These are phyloP conservation scores for Suhomyces taliae DNA, from an alignment of 1,139 yeast genomes.

Conservation along the genomic window DNA sequence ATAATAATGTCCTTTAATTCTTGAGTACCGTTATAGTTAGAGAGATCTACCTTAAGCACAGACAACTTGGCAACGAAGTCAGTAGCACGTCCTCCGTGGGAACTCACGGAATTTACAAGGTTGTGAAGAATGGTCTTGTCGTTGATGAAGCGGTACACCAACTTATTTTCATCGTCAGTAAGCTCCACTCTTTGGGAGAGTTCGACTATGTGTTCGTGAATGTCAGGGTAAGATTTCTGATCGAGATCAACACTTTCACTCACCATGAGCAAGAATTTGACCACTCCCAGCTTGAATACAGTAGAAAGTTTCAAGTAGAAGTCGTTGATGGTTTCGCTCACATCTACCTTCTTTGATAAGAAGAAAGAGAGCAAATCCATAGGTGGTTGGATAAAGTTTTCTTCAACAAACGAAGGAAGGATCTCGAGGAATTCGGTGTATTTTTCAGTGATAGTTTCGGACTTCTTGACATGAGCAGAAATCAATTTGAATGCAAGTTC, in stretches of 20 bases:
- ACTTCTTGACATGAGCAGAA: conserved; percentile 8
- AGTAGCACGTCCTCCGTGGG: background rate
- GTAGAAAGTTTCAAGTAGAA: conserved; percentile 28
- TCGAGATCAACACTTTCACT: conserved; percentile 2
- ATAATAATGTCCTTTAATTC: conserved; percentile 6
- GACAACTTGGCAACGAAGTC: conserved; percentile 2
- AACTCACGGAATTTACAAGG: conserved; percentile 6
- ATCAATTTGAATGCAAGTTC: conserved; percentile 14
- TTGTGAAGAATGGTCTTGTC: conserved; percentile 14
- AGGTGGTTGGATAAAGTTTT: conserved; percentile 27
- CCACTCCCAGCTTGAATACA: conserved; percentile 6
- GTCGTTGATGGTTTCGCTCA: conserved; percentile 29
- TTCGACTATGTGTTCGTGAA: conserved; percentile 10
- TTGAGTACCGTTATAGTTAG: background rate
- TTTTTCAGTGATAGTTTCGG: background rate
- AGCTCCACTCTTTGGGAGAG: conserved; percentile 11
- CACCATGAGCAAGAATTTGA: conserved; percentile 8
- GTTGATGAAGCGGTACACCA: conserved; percentile 29
- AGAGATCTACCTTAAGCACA: background rate
- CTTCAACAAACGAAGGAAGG: conserved; percentile 30
- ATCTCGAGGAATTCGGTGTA: conserved; percentile 11
- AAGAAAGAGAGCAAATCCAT: conserved; percentile 20
- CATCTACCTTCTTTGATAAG: background rate
- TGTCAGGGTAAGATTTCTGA: conserved; percentile 10
- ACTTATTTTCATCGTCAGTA: conserved; percentile 10